Conservation (phyloP, 2,329 filamentous ascomycete genomes). For the Colletotrichum lentis region DNA sequence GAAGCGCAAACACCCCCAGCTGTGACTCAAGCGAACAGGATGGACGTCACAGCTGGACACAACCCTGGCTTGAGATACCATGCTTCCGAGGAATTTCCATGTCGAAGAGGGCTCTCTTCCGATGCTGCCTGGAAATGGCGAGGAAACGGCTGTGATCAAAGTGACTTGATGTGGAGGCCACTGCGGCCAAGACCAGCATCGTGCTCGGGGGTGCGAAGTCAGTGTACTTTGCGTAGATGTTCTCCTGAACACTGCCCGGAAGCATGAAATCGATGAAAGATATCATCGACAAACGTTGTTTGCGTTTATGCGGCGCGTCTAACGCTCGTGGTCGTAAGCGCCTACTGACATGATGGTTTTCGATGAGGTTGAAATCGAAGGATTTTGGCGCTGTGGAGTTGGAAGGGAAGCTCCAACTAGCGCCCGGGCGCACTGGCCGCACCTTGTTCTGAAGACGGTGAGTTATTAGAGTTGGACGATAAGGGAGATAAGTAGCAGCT, state of each 20-base stretch:
- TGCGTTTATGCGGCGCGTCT: constrained; percentile 29
- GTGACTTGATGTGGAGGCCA: constrained; percentile 6
- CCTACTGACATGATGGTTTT: constrained; percentile 13
- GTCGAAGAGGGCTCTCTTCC: background rate
- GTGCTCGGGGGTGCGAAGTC: constrained; percentile 6
- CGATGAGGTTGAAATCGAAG: constrained; percentile 25
- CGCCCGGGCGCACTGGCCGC: constrained; percentile 37
- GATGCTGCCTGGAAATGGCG: constrained; percentile 9
- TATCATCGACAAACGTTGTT: background rate
- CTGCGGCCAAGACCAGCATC: background rate
- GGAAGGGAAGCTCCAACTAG: constrained; percentile 26
- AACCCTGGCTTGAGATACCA: background rate
- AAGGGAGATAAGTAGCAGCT: constrained; percentile 13
- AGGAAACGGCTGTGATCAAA: background rate
- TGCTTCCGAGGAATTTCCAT: constrained; percentile 6
- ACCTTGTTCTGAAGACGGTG: constrained; percentile 27
- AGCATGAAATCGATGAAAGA: no score
- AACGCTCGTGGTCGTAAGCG: constrained; percentile 14
- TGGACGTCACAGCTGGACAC: constrained; percentile 1
- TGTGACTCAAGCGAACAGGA: constrained; percentile 16
- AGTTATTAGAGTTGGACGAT: constrained; percentile 1
- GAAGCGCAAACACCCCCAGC: constrained; percentile 2
- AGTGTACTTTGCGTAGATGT: constrained; percentile 17
- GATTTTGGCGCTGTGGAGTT: constrained; percentile 33
- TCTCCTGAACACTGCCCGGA: background rate